These are phyloP conservation scores for Plenodomus tracheiphilus DNA, from an alignment of 2,329 filamentous ascomycete genomes.

Conservation along the genomic window DNA sequence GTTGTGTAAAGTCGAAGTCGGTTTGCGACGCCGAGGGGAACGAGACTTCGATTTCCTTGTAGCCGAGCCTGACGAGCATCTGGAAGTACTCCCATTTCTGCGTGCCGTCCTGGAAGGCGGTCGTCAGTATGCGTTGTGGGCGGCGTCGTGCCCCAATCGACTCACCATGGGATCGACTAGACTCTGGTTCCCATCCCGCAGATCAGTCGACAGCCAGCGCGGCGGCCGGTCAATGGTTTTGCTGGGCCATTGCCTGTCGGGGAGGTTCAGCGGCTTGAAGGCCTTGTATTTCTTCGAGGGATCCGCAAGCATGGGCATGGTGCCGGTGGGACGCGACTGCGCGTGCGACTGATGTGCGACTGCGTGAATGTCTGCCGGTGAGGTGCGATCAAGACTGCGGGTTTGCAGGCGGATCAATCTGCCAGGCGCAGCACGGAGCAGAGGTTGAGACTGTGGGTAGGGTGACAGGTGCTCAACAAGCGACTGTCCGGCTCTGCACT, in stretches of 20 bases:
- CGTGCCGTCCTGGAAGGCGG: constrained; percentile 70
- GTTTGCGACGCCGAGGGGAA: constrained; percentile 94
- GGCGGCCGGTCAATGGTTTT: constrained; percentile 83
- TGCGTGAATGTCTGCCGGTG: too few relatives aligned
- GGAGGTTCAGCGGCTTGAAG: constrained; percentile 68
- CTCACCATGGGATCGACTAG: constrained; percentile 89
- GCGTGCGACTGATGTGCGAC: neutral
- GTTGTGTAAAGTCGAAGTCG: constrained; percentile 92
- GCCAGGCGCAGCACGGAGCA: too few relatives aligned
- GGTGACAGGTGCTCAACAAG: too few relatives aligned
- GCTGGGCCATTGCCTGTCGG: constrained; percentile 79
- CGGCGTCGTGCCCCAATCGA: neutral
- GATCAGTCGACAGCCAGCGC: constrained; percentile 85
- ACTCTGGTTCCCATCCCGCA: constrained; percentile 93
- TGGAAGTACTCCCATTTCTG: constrained; percentile 96
- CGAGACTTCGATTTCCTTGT: constrained; percentile 97
- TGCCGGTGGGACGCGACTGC: constrained; percentile 6
- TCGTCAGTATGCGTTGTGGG: neutral
- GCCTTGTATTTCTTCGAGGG: constrained; percentile 76
- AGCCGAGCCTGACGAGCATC: constrained; percentile 88
- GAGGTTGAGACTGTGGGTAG: too few relatives aligned
- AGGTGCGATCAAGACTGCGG: too few relatives aligned
- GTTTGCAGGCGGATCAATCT: too few relatives aligned
- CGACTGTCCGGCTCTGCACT: too few relatives aligned
- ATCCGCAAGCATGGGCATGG: constrained; percentile 65